Percentiles rank a stretch among this genome's conserved stretches.
Evolutionary conservation across 805 yeast species (phyloP).

Genomic region (Priceomyces haplophilus): DNA sequence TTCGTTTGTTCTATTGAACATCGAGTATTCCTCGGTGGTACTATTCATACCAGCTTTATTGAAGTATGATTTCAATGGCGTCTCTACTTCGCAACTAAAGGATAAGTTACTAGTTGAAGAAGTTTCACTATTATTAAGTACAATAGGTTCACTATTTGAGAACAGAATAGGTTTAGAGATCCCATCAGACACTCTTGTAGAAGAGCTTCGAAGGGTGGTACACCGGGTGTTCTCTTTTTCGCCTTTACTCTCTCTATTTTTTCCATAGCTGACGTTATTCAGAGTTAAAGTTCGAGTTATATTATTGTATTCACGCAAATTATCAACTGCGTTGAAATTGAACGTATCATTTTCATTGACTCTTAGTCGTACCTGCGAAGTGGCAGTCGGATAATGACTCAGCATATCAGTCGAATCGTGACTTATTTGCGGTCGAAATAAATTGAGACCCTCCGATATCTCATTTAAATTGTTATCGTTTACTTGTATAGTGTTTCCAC

Average conservation of each 20-base stretch:
- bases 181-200: background rate
- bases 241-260: too few species aligned
- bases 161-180: background rate
- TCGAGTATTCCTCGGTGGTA: background rate
- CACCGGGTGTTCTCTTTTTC: too few species aligned
- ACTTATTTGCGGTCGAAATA: background rate
- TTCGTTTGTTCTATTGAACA: background rate
- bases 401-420: background rate
- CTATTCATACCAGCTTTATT: background rate
- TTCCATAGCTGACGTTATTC: too few species aligned
- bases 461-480: conserved; percentile 1
- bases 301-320: too few species aligned
- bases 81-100: too few species aligned
- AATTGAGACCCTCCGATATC: background rate
- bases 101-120: too few species aligned
- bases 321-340: too few species aligned
- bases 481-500: conserved; percentile 2
- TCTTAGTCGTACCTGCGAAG: background rate
- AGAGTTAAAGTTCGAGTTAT: too few species aligned
- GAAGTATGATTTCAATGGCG: background rate
- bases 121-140: too few species aligned
- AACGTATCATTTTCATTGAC: background rate
- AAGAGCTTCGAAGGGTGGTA: background rate
- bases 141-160: too few species aligned
- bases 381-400: background rate